Conservation (phyloP, 495 filamentous ascomycete species). For the Clohesyomyces aquaticus region DNA sequence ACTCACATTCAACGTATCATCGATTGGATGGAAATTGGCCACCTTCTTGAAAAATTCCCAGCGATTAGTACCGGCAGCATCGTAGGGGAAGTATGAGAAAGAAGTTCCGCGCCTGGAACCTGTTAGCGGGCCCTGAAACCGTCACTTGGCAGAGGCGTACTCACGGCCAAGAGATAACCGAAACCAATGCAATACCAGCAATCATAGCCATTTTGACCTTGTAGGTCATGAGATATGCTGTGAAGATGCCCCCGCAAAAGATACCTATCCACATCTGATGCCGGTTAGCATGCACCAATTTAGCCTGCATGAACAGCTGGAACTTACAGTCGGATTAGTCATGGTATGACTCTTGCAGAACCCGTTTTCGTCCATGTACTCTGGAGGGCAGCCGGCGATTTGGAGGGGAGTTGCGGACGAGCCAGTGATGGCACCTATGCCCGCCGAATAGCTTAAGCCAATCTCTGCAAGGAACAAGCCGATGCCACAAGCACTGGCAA, state of each 20-base stretch:
- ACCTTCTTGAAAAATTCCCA: conserved; percentile 87
- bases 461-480: conserved; percentile 80
- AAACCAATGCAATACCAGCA: conserved; percentile 76
- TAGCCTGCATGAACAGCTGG: conserved; percentile 6
- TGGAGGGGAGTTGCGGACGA: conserved; percentile 62
- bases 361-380: conserved; percentile 48
- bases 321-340: conserved; percentile 62
- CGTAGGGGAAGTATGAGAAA: conserved; percentile 79
- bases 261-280: conserved; percentile 76
- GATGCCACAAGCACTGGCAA: conserved; percentile 83
- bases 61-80: conserved; percentile 59
- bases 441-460: conserved; percentile 76
- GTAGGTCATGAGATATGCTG: conserved; percentile 77
- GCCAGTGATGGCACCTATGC: conserved; percentile 75
- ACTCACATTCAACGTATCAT: conserved; percentile 63
- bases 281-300: conserved; percentile 16
- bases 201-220: conserved; percentile 82
- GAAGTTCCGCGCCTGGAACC: conserved; percentile 57
- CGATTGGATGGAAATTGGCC: conserved; percentile 76
- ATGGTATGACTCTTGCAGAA: conserved; percentile 65
- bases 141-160: not conserved
- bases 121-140: conserved; percentile 16
- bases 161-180: conserved; percentile 79
- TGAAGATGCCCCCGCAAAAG: conserved; percentile 79
- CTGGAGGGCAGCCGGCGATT: conserved; percentile 67